Evolutionary conservation across 1,284 basidiomycete genomes (phyloP), one percentile per base, ranked within the genome.

Genomic region (Microbotryum lychnidis-dioicae): DNA sequence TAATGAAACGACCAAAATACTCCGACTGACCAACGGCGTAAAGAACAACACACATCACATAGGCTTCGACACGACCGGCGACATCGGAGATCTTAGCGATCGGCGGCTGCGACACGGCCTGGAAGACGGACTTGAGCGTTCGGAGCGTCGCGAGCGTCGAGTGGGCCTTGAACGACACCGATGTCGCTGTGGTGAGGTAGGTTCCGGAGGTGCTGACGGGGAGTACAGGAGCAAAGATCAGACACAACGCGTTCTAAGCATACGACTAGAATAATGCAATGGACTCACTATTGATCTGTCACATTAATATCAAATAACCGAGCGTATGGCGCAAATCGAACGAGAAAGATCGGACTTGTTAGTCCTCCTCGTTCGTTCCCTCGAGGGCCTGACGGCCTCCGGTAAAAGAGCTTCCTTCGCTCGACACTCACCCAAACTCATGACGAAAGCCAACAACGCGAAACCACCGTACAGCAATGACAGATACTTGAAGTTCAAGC

Each of bases 21-120:
- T 21, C 46, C 20, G 10, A 23, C 44, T 27, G 7, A 10, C 75
- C 75, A 31, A 76, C 31, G 1, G 69, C 70, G 57, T 74, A 76
- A 45, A 75, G 64, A 57, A 70, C 37, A 21, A 76, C 63, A 60
- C 73, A 75, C 47, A 71, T 64, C 49, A 69, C 49, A 60, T 76
- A 74, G 6, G 73, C 69, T 31, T 74, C 68, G n/a, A 75, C 66
- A 54, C 75, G 72, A 31, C 75, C 75, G 27, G 69, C 71, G 47
- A 69, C 64, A 54, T 76, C 74, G 44, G 72, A 67, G 31, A 75
- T 70, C 58, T 74, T 75, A 37, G 75, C 75, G 62, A 76, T 74
- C 10, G 75, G 75, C 1, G 75, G 73, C 49, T 21, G 51, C 23
- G 50, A 14, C 20, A 65, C 63, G 37, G 67, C 63, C 57, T 71